Evolutionary conservation across 768 basidiomycete genomes (phyloP), one percentile per base, ranked within the genome.

Genomic region (Piloderma croceum): DNA sequence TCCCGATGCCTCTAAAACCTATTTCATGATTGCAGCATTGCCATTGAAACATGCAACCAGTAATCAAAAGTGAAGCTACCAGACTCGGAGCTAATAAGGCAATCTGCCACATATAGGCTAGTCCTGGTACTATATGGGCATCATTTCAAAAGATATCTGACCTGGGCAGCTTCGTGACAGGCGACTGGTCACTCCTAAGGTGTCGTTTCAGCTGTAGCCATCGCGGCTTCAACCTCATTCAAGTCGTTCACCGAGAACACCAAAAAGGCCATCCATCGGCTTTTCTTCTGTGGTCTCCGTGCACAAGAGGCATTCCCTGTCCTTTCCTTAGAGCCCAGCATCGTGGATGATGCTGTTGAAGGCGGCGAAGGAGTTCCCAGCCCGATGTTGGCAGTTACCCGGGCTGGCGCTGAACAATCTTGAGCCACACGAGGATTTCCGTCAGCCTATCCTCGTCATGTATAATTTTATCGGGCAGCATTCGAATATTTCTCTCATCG

Each of bases 151-250:
- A n/a, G 77, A 80, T 41, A 64, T 90, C 31, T 79, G 78, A 6
- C 91, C 91, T 1, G 88, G 81, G 7, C 78, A 93, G 54, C 73
- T 96, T 59, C 79, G 87, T 27, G 64, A 71, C 34, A 74, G 76
- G 80, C 92, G 3, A 98, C 96, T 12, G 96, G 96, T 23, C 96
- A 99, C 65, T 97, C 93, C 2, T 94, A 98, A 62, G 96, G 96
- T 49, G 80, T 99, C 51, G 82, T 96, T 35, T 90, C 93, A 10
- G 96, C 96, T n/a, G 77, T 93, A 38, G 82, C 77, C 27, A 79
- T 97, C 53, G 75, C 93, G 6, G 79, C 88, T 4, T 90, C 92
- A 4, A 70, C 71, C 13, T 79, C 81, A 19, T 79, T 81, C 45
- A 81, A 83, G 34, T 80, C 83, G 3, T 88, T 90, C 62, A 67